These are phyloP conservation scores for Ophiostoma angusticollis DNA, from an alignment of 2,329 filamentous ascomycete genomes.

Conservation along the genomic window DNA sequence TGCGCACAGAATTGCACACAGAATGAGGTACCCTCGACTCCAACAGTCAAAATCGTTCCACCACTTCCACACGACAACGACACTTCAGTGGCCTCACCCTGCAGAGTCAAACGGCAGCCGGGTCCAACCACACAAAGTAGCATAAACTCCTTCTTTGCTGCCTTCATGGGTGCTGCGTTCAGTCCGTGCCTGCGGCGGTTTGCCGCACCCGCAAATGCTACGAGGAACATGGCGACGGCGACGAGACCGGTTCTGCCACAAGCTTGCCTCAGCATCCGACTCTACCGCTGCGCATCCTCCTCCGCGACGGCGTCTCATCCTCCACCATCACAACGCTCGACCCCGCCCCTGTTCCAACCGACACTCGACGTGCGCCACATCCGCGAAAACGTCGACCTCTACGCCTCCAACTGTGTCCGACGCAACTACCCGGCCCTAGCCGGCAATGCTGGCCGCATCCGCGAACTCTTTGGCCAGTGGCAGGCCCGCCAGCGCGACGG, in stretches of 20 bases:
- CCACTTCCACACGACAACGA: no score
- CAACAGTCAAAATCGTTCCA: no score
- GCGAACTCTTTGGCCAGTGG: conserved; percentile 42
- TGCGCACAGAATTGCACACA: no score
- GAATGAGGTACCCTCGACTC: no score
- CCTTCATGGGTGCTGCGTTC: background rate
- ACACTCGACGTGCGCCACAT: conserved; percentile 83
- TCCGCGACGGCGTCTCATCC: background rate
- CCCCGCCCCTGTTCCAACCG: background rate
- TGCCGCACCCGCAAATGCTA: background rate
- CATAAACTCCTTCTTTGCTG: background rate
- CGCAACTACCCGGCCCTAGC: conserved; percentile 62
- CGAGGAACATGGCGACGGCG: background rate
- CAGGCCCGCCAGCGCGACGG: conserved; percentile 47
- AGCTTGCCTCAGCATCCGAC: background rate
- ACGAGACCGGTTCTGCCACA: background rate
- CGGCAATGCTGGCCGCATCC: conserved; percentile 42
- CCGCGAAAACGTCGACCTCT: conserved; percentile 66
- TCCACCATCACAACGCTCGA: background rate
- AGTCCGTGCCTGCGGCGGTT: background rate
- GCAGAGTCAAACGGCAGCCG: no score
- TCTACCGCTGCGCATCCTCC: background rate
- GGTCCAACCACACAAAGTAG: no score
- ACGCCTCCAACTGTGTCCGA: conserved; percentile 70
- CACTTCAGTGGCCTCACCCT: no score